phyloP scores from a whole-genome alignment of 495 filamentous ascomycete genomes.

The Penicillium nucicola region DNA sequence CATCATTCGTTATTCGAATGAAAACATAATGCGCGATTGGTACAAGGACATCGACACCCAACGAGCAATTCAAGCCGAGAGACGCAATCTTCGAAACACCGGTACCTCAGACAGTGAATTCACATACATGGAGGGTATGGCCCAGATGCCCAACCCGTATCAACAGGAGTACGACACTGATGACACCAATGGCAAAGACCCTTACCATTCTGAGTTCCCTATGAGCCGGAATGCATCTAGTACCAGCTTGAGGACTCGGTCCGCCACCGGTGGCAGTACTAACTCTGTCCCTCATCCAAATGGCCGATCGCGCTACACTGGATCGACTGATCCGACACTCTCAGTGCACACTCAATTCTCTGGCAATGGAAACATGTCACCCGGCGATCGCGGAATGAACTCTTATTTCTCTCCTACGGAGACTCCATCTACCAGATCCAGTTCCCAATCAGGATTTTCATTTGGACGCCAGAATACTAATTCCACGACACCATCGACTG shows the following conservation, averaged over 20 bases:
- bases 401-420: constrained; percentile 95
- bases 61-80: constrained; percentile 40
- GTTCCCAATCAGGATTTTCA: constrained; percentile 69
- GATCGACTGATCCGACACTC: constrained; percentile 55
- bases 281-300: constrained; percentile 39
- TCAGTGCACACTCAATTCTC: constrained; percentile 70
- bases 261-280: constrained; percentile 71
- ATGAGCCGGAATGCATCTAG: constrained; percentile 78
- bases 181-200: constrained; percentile 53
- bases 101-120: constrained; percentile 72
- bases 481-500: constrained; percentile 52
- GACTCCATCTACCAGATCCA: constrained; percentile 82
- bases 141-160: constrained; percentile 73
- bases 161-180: constrained; percentile 75
- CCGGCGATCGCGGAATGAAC: constrained; percentile 53
- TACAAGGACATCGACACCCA: constrained; percentile 55
- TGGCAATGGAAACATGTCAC: constrained; percentile 42
- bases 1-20: constrained; percentile 84
- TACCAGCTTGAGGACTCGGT: constrained; percentile 74
- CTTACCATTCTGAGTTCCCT: constrained; percentile 47
- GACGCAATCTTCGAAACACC: constrained; percentile 47
- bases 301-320: constrained; percentile 63
- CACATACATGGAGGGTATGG: constrained; percentile 68
- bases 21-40: constrained; percentile 92
- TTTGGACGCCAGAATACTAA: constrained; percentile 69